phyloP scores from a whole-genome alignment of 2,329 filamentous ascomycete species.

The Colletotrichum sp. region DNA sequence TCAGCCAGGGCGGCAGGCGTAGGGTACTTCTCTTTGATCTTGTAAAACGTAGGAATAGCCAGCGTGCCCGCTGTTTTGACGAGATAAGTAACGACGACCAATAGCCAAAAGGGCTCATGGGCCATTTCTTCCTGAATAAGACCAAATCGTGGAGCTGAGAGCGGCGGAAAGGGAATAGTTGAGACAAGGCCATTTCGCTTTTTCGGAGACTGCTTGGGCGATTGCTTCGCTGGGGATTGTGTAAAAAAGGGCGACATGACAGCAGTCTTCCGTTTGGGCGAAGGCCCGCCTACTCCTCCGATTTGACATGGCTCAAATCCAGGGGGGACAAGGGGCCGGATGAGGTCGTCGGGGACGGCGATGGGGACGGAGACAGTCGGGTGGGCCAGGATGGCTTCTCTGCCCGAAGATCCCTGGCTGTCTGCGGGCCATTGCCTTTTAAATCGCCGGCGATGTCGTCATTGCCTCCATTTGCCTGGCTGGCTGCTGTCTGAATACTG shows the following conservation, averaged over 20 bases:
- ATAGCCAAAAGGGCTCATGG: conserved; percentile 76
- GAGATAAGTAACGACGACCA: conserved; percentile 84
- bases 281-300: not conserved
- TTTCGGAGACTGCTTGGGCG: conserved; percentile 23
- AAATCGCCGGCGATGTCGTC: not conserved
- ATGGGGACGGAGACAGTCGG: not conserved
- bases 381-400: conserved; percentile 7
- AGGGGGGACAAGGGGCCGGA: conserved; percentile 11
- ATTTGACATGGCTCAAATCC: conserved; percentile 12
- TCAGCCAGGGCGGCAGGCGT: conserved; percentile 66
- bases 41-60: conserved; percentile 78
- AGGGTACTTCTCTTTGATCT: conserved; percentile 71
- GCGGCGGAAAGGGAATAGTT: conserved; percentile 69
- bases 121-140: conserved; percentile 84
- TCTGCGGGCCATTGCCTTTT: conserved; percentile 18
- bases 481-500: not conserved
- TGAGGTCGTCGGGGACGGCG: conserved; percentile 5
- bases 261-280: not conserved
- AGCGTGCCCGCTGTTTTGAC: conserved; percentile 78
- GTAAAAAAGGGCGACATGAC: conserved; percentile 39
- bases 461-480: not conserved
- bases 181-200: conserved; percentile 51
- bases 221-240: conserved; percentile 18
- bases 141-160: conserved; percentile 70
- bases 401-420: conserved; percentile 19